A percentile compares a stretch with the other conserved stretches of the same genome.
Evolutionary conservation across 1,139 yeast genomes (phyloP).

Genomic region (Blastobotrys proliferans): DNA sequence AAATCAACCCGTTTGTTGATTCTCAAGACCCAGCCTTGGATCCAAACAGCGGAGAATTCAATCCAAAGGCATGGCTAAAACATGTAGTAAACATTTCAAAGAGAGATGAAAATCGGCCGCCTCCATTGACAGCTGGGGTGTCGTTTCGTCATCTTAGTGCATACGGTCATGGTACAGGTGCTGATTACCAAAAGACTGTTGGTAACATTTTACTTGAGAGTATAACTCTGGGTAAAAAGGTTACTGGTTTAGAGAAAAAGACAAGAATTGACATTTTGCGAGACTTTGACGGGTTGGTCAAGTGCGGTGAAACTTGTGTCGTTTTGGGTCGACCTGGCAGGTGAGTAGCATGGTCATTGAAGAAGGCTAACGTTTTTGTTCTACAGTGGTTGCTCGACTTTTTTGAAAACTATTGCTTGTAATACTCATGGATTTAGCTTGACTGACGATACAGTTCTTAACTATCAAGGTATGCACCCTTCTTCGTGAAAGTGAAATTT

Average conservation of each 20-base stretch:
- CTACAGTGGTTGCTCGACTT: slow-evolving; percentile 71
- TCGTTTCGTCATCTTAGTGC: slow-evolving; percentile 67
- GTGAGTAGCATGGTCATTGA: slow-evolving; percentile 9
- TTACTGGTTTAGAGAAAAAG: slow-evolving; percentile 23
- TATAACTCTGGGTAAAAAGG: slow-evolving; percentile 24
- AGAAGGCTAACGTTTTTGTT: slow-evolving; percentile 3
- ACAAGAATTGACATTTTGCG: slow-evolving; percentile 53
- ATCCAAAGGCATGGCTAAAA: slow-evolving; percentile 66
- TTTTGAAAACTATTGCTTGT: slow-evolving; percentile 64
- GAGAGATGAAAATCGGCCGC: slow-evolving; percentile 20
- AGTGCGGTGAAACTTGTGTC: slow-evolving; percentile 71
- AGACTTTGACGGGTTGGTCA: slow-evolving; percentile 62
- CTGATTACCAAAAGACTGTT: slow-evolving; percentile 76
- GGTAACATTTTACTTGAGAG: slow-evolving; percentile 42
- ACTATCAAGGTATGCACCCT: slow-evolving; percentile 28
- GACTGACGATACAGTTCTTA: slow-evolving; percentile 44
- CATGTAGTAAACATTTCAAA: slow-evolving; percentile 42
- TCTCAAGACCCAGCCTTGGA: slow-evolving; percentile 36
- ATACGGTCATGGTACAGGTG: slow-evolving; percentile 69
- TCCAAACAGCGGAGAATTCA: slow-evolving; percentile 55
- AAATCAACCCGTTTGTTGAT: slow-evolving; percentile 14
- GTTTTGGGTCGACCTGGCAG: slow-evolving; percentile 76
- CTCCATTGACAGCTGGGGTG: slow-evolving; percentile 44
- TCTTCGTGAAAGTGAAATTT: background rate
- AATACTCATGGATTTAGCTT: slow-evolving; percentile 69